These are phyloP conservation scores for Botrytis tulipae DNA, from an alignment of 2,329 filamentous ascomycete genomes.

Conservation along the genomic window DNA sequence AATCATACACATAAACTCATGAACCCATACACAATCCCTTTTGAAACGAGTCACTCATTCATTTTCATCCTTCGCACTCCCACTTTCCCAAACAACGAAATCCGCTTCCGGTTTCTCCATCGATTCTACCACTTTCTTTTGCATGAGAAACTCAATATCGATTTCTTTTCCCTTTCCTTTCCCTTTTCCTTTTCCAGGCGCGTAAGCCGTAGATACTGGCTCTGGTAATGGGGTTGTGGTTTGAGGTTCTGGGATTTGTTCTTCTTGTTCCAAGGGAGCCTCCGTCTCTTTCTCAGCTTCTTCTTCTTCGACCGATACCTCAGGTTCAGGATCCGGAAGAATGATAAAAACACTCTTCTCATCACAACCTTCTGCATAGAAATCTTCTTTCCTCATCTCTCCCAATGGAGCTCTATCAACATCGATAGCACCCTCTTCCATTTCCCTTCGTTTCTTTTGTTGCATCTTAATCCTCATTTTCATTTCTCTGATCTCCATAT, in stretches of 20 bases:
- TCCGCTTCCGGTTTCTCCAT: slow-evolving; percentile 58
- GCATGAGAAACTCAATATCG: slow-evolving; percentile 42
- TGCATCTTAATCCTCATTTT: slow-evolving; percentile 36
- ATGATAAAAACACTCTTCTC: slow-evolving; percentile 60
- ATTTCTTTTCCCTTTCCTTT: slow-evolving; percentile 29
- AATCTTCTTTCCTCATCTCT: slow-evolving; percentile 66
- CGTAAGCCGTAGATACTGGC: not conserved
- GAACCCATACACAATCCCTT: not conserved
- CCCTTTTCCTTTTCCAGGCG: not conserved
- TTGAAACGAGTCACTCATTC: not conserved
- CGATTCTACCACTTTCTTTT: slow-evolving; percentile 48
- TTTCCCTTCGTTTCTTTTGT: slow-evolving; percentile 40
- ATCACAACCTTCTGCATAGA: slow-evolving; percentile 65
- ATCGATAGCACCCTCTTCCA: slow-evolving; percentile 58
- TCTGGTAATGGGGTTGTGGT: not conserved
- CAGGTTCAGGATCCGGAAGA: slow-evolving; percentile 48
- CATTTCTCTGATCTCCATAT: slow-evolving; percentile 33
- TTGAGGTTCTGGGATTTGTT: not conserved
- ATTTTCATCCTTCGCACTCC: slow-evolving; percentile 56
- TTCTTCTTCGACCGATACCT: slow-evolving; percentile 33
- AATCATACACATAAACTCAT: not conserved
- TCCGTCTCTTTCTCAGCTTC: slow-evolving; percentile 35
- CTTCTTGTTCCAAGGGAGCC: slow-evolving; percentile 14
- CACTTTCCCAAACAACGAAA: slow-evolving; percentile 71
- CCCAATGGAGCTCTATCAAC: slow-evolving; percentile 63